Percentiles rank a stretch among this genome's conserved stretches.
Evolutionary conservation across 257 asterid species (phyloP).

Genomic region (Solanum bulbocastanum): DNA sequence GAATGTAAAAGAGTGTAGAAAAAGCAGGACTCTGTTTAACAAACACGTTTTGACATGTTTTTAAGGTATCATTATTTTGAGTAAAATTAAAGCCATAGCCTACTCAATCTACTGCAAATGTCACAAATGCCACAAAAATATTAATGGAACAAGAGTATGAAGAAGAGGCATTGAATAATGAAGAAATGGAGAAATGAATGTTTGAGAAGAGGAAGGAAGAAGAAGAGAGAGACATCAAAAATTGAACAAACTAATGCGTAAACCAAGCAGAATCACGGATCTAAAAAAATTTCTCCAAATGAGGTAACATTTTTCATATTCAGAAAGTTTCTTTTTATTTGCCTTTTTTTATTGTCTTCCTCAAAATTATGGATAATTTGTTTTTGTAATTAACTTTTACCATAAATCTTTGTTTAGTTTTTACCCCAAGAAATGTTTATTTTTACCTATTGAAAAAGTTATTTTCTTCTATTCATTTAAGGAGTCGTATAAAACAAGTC

Average conservation of each 20-base stretch:
- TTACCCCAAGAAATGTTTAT: neutral
- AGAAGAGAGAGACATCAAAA: neutral
- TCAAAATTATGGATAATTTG: neutral
- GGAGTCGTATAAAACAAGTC: neutral
- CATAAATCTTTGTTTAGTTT: neutral
- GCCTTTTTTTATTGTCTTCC: neutral
- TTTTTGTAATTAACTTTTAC: neutral
- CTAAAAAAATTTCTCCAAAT: neutral
- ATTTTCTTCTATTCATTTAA: too few species aligned
- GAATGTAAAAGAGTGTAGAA: neutral
- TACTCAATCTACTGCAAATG: neutral
- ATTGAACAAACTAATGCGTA: neutral
- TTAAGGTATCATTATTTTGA: neutral
- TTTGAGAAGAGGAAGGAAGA: neutral
- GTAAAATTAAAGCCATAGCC: neutral
- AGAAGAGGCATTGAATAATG: neutral
- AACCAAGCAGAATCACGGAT: slow-evolving; percentile 3
- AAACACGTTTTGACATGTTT: neutral
- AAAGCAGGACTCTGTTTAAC: neutral
- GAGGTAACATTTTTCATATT: neutral
- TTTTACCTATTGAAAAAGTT: neutral
- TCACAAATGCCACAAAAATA: neutral
- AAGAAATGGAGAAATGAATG: neutral
- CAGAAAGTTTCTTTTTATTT: neutral
- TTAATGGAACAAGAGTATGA: neutral